Evolutionary conservation across 768 basidiomycete genomes (phyloP).

Genomic region (Phanerochaete sordida): DNA sequence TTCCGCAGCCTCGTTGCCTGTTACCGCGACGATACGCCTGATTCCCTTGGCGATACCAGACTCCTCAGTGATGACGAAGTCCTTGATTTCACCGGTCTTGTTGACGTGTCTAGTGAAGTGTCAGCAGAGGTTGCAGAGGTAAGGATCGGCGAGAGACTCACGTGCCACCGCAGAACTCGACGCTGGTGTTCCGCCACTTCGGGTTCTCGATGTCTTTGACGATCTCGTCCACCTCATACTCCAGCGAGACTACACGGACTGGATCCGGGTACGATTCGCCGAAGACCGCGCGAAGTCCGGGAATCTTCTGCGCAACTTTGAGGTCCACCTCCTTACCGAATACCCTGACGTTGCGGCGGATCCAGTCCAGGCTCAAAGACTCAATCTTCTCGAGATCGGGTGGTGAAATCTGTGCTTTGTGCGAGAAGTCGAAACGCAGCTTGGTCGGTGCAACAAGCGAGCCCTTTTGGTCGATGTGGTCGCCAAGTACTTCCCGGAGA

Average conservation of each 20-base stretch:
- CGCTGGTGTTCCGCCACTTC: constrained; percentile 87
- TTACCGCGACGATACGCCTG: constrained; percentile 89
- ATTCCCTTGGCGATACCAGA: constrained; percentile 98
- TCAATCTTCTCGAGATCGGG: constrained; percentile 84
- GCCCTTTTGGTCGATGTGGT: constrained; percentile 97
- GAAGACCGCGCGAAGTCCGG: constrained; percentile 95
- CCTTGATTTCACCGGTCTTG: constrained; percentile 97
- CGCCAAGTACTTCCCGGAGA: constrained; percentile 91
- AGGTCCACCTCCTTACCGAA: constrained; percentile 85
- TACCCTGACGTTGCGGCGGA: constrained; percentile 84
- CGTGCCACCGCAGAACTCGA: constrained; percentile 99
- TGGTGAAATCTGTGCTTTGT: constrained; percentile 81
- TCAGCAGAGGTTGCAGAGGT: background rate
- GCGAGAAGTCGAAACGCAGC: constrained; percentile 97
- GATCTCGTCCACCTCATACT: constrained; percentile 85
- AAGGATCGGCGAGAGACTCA: constrained; percentile 38
- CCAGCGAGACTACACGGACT: constrained; percentile 90
- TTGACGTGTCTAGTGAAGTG: constrained; percentile 68
- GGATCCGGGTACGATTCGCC: constrained; percentile 98
- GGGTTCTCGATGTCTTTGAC: constrained; percentile 80
- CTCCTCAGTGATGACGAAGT: constrained; percentile 92
- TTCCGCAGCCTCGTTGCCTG: constrained; percentile 88
- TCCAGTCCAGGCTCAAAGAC: constrained; percentile 81
- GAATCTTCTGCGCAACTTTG: constrained; percentile 74
- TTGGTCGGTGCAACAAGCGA: constrained; percentile 95